phyloP scores from a whole-genome alignment of 108 stramenopile species.

The Fistulifera solaris region DNA sequence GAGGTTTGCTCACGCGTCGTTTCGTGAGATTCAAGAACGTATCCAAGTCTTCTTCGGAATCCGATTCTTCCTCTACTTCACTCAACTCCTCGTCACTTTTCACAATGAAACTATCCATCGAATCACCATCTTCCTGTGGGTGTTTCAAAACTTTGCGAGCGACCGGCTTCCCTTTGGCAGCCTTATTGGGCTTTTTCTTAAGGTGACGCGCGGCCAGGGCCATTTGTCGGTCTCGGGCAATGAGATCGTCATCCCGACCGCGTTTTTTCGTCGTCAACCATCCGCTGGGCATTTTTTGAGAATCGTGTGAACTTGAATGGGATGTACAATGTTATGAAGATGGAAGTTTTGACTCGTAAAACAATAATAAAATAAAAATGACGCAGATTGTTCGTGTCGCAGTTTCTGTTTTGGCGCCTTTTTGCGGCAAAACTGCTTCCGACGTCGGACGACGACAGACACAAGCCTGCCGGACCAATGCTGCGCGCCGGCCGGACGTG shows the following conservation, averaged over 20 bases:
- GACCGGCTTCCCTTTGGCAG: constrained; percentile 10
- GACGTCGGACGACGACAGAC: too few species aligned
- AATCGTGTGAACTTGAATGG: too few species aligned
- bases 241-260: constrained; percentile 48
- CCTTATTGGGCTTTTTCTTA: constrained; percentile 6
- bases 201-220: constrained; percentile 13
- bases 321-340: too few species aligned
- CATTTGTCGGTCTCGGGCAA: constrained; percentile 16
- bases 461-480: too few species aligned
- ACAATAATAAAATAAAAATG: too few species aligned
- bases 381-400: too few species aligned
- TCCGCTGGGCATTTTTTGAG: constrained; percentile 7
- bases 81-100: constrained; percentile 11
- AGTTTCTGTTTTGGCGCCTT: too few species aligned
- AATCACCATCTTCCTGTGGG: constrained; percentile 11
- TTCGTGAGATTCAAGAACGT: too few species aligned
- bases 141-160: constrained; percentile 7
- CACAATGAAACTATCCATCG: constrained; percentile 8
- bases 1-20: too few species aligned
- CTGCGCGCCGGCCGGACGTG: too few species aligned
- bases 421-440: too few species aligned
- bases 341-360: too few species aligned
- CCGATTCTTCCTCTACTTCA: constrained; percentile 20
- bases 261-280: constrained; percentile 60
- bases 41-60: constrained; percentile 1